A percentile compares a stretch with the other conserved stretches of the same genome.
Conservation (phyloP, 140 eudicot species). For the Oenanthe javanica region DNA sequence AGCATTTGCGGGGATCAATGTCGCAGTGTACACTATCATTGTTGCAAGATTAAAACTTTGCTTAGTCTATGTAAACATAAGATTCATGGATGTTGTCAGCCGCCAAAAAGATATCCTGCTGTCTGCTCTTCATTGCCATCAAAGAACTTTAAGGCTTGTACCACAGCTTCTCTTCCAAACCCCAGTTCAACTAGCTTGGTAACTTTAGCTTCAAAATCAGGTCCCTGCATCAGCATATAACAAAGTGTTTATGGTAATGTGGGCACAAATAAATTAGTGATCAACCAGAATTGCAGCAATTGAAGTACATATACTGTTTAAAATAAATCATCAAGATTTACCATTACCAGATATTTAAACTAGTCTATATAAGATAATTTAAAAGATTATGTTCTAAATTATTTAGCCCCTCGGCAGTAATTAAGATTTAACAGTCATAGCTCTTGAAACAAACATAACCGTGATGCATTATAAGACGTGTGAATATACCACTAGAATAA, state of each 20-base stretch:
- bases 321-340: neutral
- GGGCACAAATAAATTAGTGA: neutral
- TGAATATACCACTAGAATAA: neutral
- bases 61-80: neutral
- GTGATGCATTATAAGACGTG: no score
- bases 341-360: neutral
- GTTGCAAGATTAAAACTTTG: slow-evolving; percentile 1
- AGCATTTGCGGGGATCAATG: slow-evolving; percentile 7
- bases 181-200: slow-evolving; percentile 81
- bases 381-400: neutral
- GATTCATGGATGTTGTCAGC: slow-evolving; percentile 23
- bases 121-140: slow-evolving; percentile 91
- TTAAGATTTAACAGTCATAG: neutral
- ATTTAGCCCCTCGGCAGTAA: neutral
- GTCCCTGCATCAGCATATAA: slow-evolving; percentile 36
- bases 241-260: neutral
- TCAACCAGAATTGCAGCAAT: neutral
- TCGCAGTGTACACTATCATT: slow-evolving; percentile 16
- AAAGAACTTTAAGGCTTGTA: slow-evolving; percentile 62
- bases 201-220: slow-evolving; percentile 86
- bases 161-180: slow-evolving; percentile 68
- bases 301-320: neutral
- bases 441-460: neutral
- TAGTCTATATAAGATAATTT: neutral
- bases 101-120: slow-evolving; percentile 81